Base-by-base conservation (phyloP, 306 rosid genomes). In the Lithocarpus polystachyus region DNA sequence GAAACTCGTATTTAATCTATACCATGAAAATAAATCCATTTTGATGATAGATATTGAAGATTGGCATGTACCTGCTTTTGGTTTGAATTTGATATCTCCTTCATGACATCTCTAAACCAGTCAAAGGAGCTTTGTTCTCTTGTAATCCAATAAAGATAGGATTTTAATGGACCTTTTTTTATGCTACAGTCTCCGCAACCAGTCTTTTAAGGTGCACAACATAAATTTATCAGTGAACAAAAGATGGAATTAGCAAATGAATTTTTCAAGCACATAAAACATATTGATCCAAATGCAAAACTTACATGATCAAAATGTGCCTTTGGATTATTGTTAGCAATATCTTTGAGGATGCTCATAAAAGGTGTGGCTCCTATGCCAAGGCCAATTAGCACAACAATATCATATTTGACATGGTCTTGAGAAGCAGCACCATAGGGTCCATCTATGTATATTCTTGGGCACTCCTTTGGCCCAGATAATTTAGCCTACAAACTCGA, bases 361-460 rank as follows among this genome's bases (percentile, higher is more conserved):
- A 94, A 92, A 26, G 97, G 97, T 78, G 98, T 94, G 43, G 93
- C 97, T 64, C 97, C 98, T 51, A 92, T 94, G 79, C 98, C 98
- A 19, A 92, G 92, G 8, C 98, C 98, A 62, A 94, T 88, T 24
- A 94, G 88, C 77, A 94, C 87, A 45, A 88, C 81, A 62, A 78
- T 82, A 78, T 94, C 95, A 78, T 94, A 92, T 79, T 94, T 94
- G 74, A 90, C 81, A 82, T 90, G 91, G 86, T 94, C 98, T 86
- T 94, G 96, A 75, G 96, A 86, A 56, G 98, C 88, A 81, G 94
- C 88, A 45, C 96, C 98, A 78, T 94, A 89, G 56, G 96, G 97
- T 54, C 98, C 98, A 77, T 94, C 98, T 19, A 94, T 89, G 88
- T 90, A 84, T 57, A 94, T 75, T 85, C 84, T 92, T 1, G 97